Base-by-base conservation (phyloP, 805 yeast genomes). In the Cyberlindnera suaveolens region DNA sequence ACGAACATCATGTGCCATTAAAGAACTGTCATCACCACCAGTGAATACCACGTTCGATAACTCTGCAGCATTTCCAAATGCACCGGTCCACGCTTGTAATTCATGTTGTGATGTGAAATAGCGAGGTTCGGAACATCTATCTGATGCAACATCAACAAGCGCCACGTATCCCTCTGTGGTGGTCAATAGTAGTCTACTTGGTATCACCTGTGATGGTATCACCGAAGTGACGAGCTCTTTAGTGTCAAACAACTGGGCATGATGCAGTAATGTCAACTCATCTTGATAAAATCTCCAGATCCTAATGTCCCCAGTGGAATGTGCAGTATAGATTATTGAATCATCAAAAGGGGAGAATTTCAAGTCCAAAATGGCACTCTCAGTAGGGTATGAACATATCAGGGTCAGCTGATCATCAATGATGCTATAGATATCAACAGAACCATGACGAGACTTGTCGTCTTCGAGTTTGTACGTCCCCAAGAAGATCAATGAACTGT, bases 21-120 rank as follows among this genome's bases (percentile, higher is more conserved):
- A 64, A 14, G 70, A 65, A 6, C 84, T 74, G 64, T 93, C 98
- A 59, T 91, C 99, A 14, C 98, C 98, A 5, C 98, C 99, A 3
- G 89, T 78, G 52, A 82, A 84, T 0, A 88, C 68, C 1, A 86
- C 78, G 44, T 78, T 64, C 14, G 67, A 58, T 34, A 82, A 58
- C 3, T 74, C 75, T 7, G 76, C 75, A 19, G 66, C 50, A 36
- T 71, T 72, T 8, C 86, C 89, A 64, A 80, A 85, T 2, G 77
- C 77, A 6, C 87, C 85, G 5, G 85, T 85, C 98, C 98, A 90
- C 46, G 95, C 86, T 61, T 91, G 96, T 30, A 89, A 63, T 9
- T 73, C 70, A 60, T 91, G 97, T 1, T 62, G 44, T 1, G 72
- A 35, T 15, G 45, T 50, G 19, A 56, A 50, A 27, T 38, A 50